Base-by-base conservation (phyloP, 164 flowering plant genomes). In the Piper betle region DNA sequence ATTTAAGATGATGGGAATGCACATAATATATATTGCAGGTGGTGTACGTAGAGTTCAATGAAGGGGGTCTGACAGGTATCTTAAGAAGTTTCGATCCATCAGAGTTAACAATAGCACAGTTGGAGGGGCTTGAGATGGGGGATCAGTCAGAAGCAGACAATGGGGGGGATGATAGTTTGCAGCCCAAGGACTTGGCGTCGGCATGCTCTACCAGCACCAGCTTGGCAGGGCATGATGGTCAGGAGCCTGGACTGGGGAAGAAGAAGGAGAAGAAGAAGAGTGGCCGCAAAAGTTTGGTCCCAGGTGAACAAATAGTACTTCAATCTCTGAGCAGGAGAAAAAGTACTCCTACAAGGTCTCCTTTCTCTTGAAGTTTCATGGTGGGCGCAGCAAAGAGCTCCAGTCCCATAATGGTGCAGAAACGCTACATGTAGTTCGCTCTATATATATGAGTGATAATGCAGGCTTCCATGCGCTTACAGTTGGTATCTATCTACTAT, bases 261-360 rank as follows among this genome's bases (percentile, higher is more conserved):
- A 68, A 38, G 33, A 63, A 48, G 61, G 71, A 65, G 68, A 78
- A 63, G 67, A 82, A 77, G 71, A 75, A 76, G 53, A 61, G 67
- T 11, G 71, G 68, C 46, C 6, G 46, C 0, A 42, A 10, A 42
- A 79, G 60, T 4, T 17, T 78, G 59, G 71, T 83, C n/a, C 79
- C 85, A 2, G 80, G 33, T 25, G 33, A 25, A 25, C 33, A 78
- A 10, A 77, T 72, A 39, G 72, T 78, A 42, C 71, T 77, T 10
- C 46, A 42, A 42, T 81, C 93, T 25, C 73, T 84, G 33, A 68
- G 83, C 61, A 76, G 91, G 67, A 79, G 97, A 59, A 91, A 91
- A 78, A 86, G 96, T 8, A 85, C 90, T 64, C 97, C 97, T 68
- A 93, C 83, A 0, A 83, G 97, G 72, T 80, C 97, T 63, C 97